Evolutionary conservation across 2,329 filamentous ascomycete genomes (phyloP).

Genomic region (Laburnicola sp.): DNA sequence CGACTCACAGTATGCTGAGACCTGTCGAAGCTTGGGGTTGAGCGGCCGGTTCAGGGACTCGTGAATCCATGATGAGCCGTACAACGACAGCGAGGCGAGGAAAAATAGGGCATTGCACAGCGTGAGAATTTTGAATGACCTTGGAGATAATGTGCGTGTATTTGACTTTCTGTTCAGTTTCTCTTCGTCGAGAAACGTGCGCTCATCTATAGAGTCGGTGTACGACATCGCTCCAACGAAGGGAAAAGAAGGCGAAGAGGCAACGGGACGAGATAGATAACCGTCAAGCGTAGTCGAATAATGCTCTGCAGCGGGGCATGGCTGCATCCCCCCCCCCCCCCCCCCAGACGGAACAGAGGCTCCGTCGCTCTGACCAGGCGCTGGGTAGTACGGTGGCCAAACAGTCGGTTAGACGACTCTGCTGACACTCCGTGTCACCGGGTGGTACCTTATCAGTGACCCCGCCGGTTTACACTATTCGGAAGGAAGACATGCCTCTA

Average conservation of each 20-base stretch:
- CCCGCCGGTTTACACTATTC: no score
- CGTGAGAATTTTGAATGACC: not conserved
- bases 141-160: not conserved
- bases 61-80: conserved; percentile 1
- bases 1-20: conserved; percentile 1
- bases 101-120: not conserved
- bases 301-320: no score
- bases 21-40: not conserved
- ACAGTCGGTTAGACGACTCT: no score
- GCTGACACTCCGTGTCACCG: no score
- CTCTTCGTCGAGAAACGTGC: conserved; percentile 2
- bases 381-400: no score
- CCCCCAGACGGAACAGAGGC: no score
- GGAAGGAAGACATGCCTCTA: no score
- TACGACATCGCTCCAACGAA: not conserved
- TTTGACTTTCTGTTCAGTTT: not conserved
- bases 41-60: not conserved
- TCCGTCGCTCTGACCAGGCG: no score
- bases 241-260: not conserved
- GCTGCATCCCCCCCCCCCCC: no score
- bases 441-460: no score
- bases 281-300: no score
- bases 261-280: no score
- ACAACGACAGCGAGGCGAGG: not conserved
- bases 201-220: not conserved